A percentile compares a stretch with the other conserved stretches of the same genome.
phyloP scores from a whole-genome alignment of 371 early-diverging fungal species.

The Syncephalastrum sp. region DNA sequence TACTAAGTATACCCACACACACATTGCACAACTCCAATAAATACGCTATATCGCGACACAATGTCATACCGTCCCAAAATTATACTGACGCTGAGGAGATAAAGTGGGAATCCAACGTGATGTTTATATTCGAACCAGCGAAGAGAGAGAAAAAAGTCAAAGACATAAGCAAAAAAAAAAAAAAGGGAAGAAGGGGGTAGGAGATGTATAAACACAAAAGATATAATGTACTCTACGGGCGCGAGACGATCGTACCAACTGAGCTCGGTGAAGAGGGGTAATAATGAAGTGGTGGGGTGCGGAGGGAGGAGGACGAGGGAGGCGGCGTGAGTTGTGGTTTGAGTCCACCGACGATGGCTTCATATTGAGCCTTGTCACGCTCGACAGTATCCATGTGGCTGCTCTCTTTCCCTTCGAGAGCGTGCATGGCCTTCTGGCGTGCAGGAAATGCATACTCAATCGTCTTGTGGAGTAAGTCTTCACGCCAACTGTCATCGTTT shows the following conservation, averaged over 20 bases:
- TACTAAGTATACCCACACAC: no score
- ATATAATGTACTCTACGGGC: no score
- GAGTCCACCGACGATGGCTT: conserved; percentile 21
- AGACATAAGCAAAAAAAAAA: conserved; percentile 13
- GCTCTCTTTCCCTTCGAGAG: conserved; percentile 12
- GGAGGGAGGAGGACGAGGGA: conserved; percentile 2
- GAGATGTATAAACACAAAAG: no score
- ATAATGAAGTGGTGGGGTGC: conserved; percentile 1
- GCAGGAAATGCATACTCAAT: not conserved
- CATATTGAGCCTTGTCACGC: conserved; percentile 35
- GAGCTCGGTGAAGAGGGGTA: conserved; percentile 14
- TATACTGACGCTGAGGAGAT: no score
- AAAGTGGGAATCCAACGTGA: no score
- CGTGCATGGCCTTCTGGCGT: conserved; percentile 13
- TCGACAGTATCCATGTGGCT: conserved; percentile 4
- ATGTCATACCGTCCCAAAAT: no score
- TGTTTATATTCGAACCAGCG: no score
- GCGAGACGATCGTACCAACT: conserved; percentile 4
- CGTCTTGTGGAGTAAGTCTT: no score
- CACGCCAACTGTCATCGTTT: not conserved
- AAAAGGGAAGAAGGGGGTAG: conserved; percentile 6
- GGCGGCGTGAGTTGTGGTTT: not conserved
- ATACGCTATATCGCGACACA: no score
- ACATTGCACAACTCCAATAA: no score
- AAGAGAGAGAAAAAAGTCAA: conserved; percentile 8